Conservation (phyloP, 2,329 filamentous ascomycete genomes). For the Orbilia oligospora region DNA sequence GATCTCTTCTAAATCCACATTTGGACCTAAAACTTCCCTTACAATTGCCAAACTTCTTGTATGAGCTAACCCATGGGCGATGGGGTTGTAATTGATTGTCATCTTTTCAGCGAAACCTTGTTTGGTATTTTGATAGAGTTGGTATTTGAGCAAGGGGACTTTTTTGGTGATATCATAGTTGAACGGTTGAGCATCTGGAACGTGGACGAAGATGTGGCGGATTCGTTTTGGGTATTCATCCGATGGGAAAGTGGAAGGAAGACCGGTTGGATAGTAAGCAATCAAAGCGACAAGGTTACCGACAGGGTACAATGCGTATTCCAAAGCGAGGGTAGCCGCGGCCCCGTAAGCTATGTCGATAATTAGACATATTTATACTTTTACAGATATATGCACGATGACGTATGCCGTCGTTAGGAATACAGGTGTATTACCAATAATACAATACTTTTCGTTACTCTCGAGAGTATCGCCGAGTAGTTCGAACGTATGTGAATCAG, state of each 20-base stretch:
- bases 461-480: constrained; percentile 72
- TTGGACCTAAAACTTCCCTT: constrained; percentile 77
- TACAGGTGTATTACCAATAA: constrained; percentile 71
- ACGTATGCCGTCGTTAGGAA: background rate
- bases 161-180: constrained; percentile 62
- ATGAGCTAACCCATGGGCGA: constrained; percentile 78
- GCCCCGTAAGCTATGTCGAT: constrained; percentile 73
- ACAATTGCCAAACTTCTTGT: constrained; percentile 75
- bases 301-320: constrained; percentile 73
- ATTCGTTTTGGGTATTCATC: constrained; percentile 65
- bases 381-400: constrained; percentile 9
- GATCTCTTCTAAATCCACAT: constrained; percentile 81
- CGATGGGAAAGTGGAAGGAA: constrained; percentile 70
- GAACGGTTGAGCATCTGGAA: constrained; percentile 69
- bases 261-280: constrained; percentile 75
- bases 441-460: constrained; percentile 74
- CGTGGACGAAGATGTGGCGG: constrained; percentile 72
- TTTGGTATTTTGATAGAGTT: constrained; percentile 72
- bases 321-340: constrained; percentile 74
- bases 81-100: constrained; percentile 76
- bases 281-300: constrained; percentile 74
- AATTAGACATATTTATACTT: background rate
- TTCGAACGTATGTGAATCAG: constrained; percentile 71
- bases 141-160: constrained; percentile 68
- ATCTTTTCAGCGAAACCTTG: constrained; percentile 81